phyloP scores from a whole-genome alignment of 2,329 filamentous ascomycete genomes.

The Fusarium tjaetaba region DNA sequence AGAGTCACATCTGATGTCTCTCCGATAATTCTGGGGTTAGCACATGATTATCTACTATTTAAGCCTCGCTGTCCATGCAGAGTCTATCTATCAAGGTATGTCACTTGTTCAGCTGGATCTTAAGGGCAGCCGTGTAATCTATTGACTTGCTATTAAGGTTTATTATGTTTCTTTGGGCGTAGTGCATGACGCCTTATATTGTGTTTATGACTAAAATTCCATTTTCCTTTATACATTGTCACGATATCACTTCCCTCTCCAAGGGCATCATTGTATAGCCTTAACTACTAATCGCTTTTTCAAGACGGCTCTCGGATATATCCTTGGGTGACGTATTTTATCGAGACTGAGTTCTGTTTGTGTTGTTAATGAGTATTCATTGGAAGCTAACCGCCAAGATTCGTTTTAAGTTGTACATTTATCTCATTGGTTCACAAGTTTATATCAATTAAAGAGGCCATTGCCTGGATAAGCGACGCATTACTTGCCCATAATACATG shows the following conservation, averaged over 20 bases:
- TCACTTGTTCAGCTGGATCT: not conserved
- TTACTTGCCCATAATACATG: not conserved
- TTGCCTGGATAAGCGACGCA: not conserved
- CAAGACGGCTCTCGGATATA: not conserved
- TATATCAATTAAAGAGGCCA: not conserved
- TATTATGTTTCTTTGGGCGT: not conserved
- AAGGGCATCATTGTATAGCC: not conserved
- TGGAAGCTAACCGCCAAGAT: not conserved
- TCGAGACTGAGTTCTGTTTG: not conserved
- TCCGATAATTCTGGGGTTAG: not conserved
- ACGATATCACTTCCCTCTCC: not conserved
- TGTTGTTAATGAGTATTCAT: not conserved
- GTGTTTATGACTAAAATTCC: too few species aligned
- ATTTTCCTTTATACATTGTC: not conserved
- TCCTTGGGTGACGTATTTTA: not conserved
- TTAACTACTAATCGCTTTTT: not conserved
- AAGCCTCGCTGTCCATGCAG: not conserved
- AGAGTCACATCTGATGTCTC: not conserved
- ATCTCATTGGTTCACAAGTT: not conserved
- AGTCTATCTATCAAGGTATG: not conserved
- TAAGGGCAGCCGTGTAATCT: not conserved
- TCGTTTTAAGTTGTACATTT: not conserved
- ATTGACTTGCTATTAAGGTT: not conserved
- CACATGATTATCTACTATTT: not conserved
- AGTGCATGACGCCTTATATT: not conserved